These are phyloP conservation scores for Barnettozyma siamensis DNA, from an alignment of 805 yeast genomes.

Conservation along the genomic window DNA sequence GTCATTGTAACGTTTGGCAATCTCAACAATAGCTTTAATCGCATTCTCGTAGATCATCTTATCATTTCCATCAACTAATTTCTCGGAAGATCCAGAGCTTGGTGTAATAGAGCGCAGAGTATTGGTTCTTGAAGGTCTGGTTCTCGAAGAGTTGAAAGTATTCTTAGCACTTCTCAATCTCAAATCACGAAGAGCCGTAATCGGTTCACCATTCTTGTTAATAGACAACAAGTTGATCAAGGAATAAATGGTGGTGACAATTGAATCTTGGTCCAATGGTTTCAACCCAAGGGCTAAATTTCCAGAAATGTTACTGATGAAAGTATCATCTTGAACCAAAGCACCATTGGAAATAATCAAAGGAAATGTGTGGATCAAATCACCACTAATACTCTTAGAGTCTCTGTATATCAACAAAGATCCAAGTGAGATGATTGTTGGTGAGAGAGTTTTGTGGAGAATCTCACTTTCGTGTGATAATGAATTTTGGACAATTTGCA, in stretches of 20 bases:
- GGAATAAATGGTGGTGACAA: conserved; percentile 79
- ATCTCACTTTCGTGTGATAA: conserved; percentile 48
- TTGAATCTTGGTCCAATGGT: conserved; percentile 71
- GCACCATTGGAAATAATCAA: conserved; percentile 40
- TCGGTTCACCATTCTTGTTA: conserved; percentile 39
- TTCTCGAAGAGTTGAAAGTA: conserved; percentile 11
- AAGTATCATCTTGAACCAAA: conserved; percentile 41
- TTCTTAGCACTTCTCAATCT: conserved; percentile 27
- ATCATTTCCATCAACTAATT: conserved; percentile 8
- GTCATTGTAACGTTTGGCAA: conserved; percentile 62
- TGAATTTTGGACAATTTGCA: conserved; percentile 42
- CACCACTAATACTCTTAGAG: conserved; percentile 27
- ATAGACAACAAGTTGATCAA: conserved; percentile 66
- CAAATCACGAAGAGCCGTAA: conserved; percentile 29
- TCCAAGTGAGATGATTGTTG: conserved; percentile 49
- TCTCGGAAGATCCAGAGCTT: conserved; percentile 4
- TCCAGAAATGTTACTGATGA: conserved; percentile 48
- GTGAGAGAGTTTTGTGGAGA: conserved; percentile 46
- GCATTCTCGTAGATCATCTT: conserved; percentile 52
- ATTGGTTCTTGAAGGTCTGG: conserved; percentile 18
- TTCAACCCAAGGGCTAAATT: conserved; percentile 62
- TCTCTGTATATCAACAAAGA: conserved; percentile 41
- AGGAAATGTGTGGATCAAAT: conserved; percentile 39
- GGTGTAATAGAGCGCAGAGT: conserved; percentile 15
- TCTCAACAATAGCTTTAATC: conserved; percentile 58